phyloP scores from a whole-genome alignment of 371 early-diverging fungal genomes.

The Funneliformis caledonium region DNA sequence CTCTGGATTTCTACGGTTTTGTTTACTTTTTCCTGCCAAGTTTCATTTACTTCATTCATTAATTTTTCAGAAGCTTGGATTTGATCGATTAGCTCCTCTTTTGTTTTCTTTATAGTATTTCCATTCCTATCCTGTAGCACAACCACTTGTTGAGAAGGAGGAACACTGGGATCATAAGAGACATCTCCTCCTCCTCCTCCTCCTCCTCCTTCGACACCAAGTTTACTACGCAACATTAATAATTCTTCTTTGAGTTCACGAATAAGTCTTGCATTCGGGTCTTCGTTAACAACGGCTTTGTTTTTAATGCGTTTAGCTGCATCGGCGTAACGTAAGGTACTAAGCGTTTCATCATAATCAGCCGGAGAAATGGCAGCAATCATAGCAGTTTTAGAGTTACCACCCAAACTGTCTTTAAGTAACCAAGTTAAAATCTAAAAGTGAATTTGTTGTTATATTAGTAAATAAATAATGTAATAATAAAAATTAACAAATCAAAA shows the following conservation, averaged over 20 bases:
- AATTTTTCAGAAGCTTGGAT: conserved; percentile 88
- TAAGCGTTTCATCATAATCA: conserved; percentile 80
- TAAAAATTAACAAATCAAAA: not conserved
- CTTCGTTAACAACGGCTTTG: conserved; percentile 92
- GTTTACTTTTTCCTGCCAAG: conserved; percentile 85
- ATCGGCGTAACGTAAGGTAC: conserved; percentile 95
- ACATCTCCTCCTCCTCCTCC: no score
- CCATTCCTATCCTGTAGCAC: conserved; percentile 59
- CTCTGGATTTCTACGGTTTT: conserved; percentile 77
- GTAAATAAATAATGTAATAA: not conserved
- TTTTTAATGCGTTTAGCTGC: conserved; percentile 93
- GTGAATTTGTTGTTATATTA: not conserved
- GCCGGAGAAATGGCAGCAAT: conserved; percentile 87
- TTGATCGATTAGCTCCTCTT: conserved; percentile 76
- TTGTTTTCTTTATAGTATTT: conserved; percentile 57
- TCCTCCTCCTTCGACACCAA: conserved; percentile 57
- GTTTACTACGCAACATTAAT: conserved; percentile 63
- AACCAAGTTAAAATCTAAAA: conserved; percentile 88
- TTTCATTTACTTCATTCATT: conserved; percentile 78
- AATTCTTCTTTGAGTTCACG: conserved; percentile 89
- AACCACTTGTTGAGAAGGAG: conserved; percentile 45
- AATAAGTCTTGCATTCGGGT: conserved; percentile 84
- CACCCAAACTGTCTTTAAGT: conserved; percentile 92
- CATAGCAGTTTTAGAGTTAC: conserved; percentile 94
- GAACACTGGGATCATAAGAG: conserved; percentile 31